A percentile compares a stretch with the other conserved stretches of the same genome.
phyloP scores from a whole-genome alignment of 306 rosid species.

The Acacia acuminata region DNA sequence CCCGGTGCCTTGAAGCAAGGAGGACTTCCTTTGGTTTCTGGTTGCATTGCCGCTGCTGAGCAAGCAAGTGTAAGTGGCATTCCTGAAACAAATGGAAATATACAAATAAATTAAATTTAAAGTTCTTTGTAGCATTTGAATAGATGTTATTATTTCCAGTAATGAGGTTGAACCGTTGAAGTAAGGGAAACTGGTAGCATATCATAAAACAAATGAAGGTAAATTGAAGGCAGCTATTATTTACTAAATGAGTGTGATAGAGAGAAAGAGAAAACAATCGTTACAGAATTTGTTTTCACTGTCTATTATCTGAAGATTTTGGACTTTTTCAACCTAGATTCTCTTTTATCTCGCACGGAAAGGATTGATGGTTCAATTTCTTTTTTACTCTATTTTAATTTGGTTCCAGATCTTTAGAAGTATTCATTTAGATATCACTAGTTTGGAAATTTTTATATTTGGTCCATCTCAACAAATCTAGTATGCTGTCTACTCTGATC shows the following conservation, averaged over 20 bases:
- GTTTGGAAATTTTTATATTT: not conserved
- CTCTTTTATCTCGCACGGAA: not conserved
- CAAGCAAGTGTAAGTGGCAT: constrained; percentile 77
- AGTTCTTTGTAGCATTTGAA: constrained; percentile 11
- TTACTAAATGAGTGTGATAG: not conserved
- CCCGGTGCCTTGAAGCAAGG: constrained; percentile 88
- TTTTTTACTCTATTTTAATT: not conserved
- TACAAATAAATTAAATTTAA: not conserved
- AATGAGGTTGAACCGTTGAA: not conserved
- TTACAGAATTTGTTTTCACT: not conserved
- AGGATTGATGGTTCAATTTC: not conserved
- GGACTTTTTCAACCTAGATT: not conserved
- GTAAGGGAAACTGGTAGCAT: constrained; percentile 16
- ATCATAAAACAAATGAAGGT: constrained; percentile 13
- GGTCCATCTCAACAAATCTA: not conserved
- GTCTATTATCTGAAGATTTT: not conserved
- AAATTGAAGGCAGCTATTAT: constrained; percentile 2
- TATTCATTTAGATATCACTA: not conserved
- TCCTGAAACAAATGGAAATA: constrained; percentile 22
- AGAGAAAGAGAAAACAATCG: not conserved
- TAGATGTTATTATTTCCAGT: not conserved
- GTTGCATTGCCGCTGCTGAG: constrained; percentile 90
- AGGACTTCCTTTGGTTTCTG: constrained; percentile 84
- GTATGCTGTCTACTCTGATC: not conserved
- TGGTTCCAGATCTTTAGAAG: not conserved